These are phyloP conservation scores for Scytalidium lignicola DNA, from an alignment of 2,329 filamentous ascomycete species.

Conservation along the genomic window DNA sequence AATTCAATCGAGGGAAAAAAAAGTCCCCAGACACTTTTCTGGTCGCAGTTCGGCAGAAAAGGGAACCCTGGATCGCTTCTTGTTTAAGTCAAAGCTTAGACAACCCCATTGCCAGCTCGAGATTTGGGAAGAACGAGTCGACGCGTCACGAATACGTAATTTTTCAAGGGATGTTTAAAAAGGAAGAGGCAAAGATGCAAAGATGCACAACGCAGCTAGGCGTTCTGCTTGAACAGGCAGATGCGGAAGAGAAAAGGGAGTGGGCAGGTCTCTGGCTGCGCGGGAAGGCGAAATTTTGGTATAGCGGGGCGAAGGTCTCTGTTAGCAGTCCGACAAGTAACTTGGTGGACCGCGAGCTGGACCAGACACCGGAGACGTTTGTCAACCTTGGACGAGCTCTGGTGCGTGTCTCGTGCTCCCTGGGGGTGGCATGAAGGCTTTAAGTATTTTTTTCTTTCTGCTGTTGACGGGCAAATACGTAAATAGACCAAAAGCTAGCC, in stretches of 20 bases:
- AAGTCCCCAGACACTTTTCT: constrained; percentile 5
- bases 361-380: not conserved
- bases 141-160: not conserved
- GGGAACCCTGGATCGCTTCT: constrained; percentile 7
- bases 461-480: no score
- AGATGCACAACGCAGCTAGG: not conserved
- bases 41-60: constrained; percentile 16
- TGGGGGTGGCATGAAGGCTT: not conserved
- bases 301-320: not conserved
- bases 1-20: constrained; percentile 6
- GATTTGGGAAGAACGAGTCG: not conserved
- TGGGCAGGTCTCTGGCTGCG: not conserved
- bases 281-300: not conserved
- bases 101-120: not conserved
- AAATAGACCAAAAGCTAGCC: no score
- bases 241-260: not conserved
- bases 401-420: not conserved
- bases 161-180: not conserved
- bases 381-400: not conserved
- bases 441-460: not conserved
- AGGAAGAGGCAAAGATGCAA: not conserved
- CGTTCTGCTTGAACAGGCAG: not conserved
- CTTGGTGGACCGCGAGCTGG: no score
- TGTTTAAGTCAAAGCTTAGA: constrained; percentile 12
- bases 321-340: not conserved